Conservation (phyloP, 768 basidiomycete species). For the Leucogyrophana mollusca region DNA sequence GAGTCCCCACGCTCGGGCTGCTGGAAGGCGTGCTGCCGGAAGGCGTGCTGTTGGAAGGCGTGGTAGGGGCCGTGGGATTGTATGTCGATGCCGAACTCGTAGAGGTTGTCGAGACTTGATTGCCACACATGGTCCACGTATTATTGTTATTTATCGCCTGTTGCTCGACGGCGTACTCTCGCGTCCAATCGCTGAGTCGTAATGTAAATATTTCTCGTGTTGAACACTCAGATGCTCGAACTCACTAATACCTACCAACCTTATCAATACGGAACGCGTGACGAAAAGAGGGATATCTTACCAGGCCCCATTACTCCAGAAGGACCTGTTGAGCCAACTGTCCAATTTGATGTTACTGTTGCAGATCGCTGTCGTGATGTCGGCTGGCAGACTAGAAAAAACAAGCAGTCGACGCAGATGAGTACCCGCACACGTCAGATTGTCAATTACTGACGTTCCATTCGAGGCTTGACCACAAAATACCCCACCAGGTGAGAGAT, state of each 20-base stretch:
- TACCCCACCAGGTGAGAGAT: conserved; percentile 5
- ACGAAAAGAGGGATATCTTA: conserved; percentile 2
- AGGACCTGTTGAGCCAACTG: conserved; percentile 16
- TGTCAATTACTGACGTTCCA: conserved; percentile 12
- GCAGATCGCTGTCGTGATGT: conserved; percentile 20
- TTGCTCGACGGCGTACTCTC: conserved; percentile 12
- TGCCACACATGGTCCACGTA: conserved; percentile 26
- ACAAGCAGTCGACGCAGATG: not conserved
- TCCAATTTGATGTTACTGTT: conserved; percentile 18
- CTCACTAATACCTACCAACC: conserved; percentile 13
- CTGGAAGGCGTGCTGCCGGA: too few relatives aligned
- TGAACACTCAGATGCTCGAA: not conserved
- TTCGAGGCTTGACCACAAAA: conserved; percentile 20
- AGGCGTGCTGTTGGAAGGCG: not conserved
- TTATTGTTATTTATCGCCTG: conserved; percentile 22
- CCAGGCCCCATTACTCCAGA: conserved; percentile 20
- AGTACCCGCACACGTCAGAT: not conserved
- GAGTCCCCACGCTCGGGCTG: too few relatives aligned
- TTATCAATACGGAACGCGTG: not conserved
- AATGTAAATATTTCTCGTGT: not conserved
- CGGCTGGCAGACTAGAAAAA: conserved; percentile 16
- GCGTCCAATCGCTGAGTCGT: conserved; percentile 22
- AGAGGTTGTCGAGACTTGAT: conserved; percentile 6
- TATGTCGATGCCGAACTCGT: not conserved
- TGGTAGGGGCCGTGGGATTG: not conserved